A percentile compares a stretch with the other conserved stretches of the same genome.
phyloP scores from a whole-genome alignment of 1,284 basidiomycete species.

The Earliella scabrosa region DNA sequence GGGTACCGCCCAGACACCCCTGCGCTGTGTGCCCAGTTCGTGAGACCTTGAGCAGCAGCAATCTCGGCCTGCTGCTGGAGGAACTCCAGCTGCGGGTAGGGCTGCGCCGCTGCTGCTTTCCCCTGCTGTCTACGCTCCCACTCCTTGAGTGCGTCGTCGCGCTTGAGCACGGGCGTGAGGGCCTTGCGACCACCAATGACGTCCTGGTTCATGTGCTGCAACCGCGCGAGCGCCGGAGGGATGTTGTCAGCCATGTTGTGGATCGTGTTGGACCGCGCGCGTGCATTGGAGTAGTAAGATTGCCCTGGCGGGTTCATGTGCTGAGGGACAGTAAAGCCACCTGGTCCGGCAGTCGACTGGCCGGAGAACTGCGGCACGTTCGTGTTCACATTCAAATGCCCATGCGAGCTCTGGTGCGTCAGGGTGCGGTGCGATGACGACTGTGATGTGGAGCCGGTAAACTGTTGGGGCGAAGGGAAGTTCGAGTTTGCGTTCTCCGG shows the following conservation, averaged over 20 bases:
- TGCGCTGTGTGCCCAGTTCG: constrained; percentile 50
- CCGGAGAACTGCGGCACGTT: constrained; percentile 46
- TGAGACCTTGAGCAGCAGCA: constrained; percentile 62
- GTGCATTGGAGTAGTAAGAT: constrained; percentile 66
- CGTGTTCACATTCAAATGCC: constrained; percentile 46
- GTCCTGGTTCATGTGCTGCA: constrained; percentile 90
- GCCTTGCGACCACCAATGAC: constrained; percentile 82
- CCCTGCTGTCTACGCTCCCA: constrained; percentile 85
- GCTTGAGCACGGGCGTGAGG: constrained; percentile 86
- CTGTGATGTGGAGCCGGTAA: constrained; percentile 28
- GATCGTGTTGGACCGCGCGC: constrained; percentile 87
- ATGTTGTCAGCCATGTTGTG: constrained; percentile 88
- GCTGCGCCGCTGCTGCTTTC: constrained; percentile 64
- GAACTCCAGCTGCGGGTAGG: constrained; percentile 88
- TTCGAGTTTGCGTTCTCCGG: constrained; percentile 31
- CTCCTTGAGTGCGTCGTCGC: constrained; percentile 88
- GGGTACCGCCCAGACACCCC: constrained; percentile 47
- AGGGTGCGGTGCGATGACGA: constrained; percentile 35
- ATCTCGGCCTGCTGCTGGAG: constrained; percentile 92
- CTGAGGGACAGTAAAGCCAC: constrained; percentile 28
- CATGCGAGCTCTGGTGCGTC: constrained; percentile 54
- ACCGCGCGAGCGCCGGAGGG: constrained; percentile 87
- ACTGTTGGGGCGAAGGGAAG: constrained; percentile 39
- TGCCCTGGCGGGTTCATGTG: constrained; percentile 60
- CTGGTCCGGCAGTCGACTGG: constrained; percentile 36